A percentile compares a stretch with the other conserved stretches of the same genome.
Conservation (phyloP, 2,329 filamentous ascomycete species). For the Tricladium varicosporioides region DNA sequence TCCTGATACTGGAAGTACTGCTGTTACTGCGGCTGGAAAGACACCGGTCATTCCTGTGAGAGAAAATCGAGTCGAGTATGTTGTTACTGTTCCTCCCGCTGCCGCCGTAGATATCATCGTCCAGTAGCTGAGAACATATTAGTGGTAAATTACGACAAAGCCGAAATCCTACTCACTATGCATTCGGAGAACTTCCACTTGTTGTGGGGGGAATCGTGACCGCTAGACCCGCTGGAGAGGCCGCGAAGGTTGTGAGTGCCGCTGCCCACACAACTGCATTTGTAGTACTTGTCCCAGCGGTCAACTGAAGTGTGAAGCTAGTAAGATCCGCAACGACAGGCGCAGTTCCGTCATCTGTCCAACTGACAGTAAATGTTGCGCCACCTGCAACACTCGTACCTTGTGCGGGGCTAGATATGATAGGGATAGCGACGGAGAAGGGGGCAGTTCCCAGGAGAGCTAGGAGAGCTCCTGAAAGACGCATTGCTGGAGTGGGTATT, state of each 20-base stretch:
- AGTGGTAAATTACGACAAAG: no score
- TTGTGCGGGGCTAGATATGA: constrained; percentile 51
- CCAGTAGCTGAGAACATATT: constrained; percentile 47
- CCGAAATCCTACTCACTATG: constrained; percentile 29
- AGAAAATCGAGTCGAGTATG: constrained; percentile 63
- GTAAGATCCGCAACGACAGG: constrained; percentile 49
- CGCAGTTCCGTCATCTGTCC: constrained; percentile 52
- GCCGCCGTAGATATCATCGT: constrained; percentile 55
- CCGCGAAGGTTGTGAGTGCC: constrained; percentile 19
- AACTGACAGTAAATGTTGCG: constrained; percentile 50
- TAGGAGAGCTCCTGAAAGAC: constrained; percentile 17
- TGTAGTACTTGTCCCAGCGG: constrained; percentile 1
- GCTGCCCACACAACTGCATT: not conserved
- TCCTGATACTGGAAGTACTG: constrained; percentile 34
- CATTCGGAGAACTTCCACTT: constrained; percentile 31
- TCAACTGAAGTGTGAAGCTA: constrained; percentile 48
- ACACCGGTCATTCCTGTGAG: constrained; percentile 61
- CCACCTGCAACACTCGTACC: constrained; percentile 50
- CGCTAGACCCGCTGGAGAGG: constrained; percentile 18
- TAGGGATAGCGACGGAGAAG: constrained; percentile 30
- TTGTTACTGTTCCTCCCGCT: constrained; percentile 53
- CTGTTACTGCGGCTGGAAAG: constrained; percentile 44
- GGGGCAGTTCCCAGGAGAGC: constrained; percentile 23
- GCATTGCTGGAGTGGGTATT: constrained; percentile 20
- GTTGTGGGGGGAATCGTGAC: constrained; percentile 28